Conservation (phyloP, 768 basidiomycete genomes). For the Pulveroboletus sp. region DNA sequence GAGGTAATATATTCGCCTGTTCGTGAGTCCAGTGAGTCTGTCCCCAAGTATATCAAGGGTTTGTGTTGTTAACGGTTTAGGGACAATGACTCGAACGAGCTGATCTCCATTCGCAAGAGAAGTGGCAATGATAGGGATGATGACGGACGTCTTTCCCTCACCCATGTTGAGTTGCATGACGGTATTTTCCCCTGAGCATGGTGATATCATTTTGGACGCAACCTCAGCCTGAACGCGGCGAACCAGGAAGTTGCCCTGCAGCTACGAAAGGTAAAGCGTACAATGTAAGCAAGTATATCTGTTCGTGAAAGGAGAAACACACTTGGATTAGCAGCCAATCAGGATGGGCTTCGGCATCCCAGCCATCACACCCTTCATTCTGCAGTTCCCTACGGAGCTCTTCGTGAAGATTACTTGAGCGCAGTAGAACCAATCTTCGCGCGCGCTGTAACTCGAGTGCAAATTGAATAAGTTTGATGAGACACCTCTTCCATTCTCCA, state of each 20-base stretch:
- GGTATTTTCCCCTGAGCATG: slow-evolving; percentile 30
- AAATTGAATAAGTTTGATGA: slow-evolving; percentile 27
- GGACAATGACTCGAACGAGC: slow-evolving; percentile 32
- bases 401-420: background rate
- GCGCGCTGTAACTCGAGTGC: slow-evolving; percentile 34
- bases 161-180: slow-evolving; percentile 54
- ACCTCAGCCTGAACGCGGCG: slow-evolving; percentile 28
- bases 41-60: slow-evolving; percentile 33
- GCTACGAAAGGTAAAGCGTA: slow-evolving; percentile 20
- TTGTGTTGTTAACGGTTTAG: slow-evolving; percentile 30
- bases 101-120: slow-evolving; percentile 26
- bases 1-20: slow-evolving; percentile 32
- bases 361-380: slow-evolving; percentile 19
- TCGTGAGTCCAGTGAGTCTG: slow-evolving; percentile 29
- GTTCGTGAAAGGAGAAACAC: background rate
- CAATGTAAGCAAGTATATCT: background rate
- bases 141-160: slow-evolving; percentile 49
- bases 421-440: slow-evolving; percentile 29
- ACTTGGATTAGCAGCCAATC: slow-evolving; percentile 25
- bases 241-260: slow-evolving; percentile 25
- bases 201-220: slow-evolving; percentile 32
- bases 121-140: slow-evolving; percentile 28
- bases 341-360: slow-evolving; percentile 12
- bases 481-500: slow-evolving; percentile 25
- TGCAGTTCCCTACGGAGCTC: slow-evolving; percentile 15